Evolutionary conservation across 139 green algal genomes (phyloP).

Genomic region (Coelastrella sp.): DNA sequence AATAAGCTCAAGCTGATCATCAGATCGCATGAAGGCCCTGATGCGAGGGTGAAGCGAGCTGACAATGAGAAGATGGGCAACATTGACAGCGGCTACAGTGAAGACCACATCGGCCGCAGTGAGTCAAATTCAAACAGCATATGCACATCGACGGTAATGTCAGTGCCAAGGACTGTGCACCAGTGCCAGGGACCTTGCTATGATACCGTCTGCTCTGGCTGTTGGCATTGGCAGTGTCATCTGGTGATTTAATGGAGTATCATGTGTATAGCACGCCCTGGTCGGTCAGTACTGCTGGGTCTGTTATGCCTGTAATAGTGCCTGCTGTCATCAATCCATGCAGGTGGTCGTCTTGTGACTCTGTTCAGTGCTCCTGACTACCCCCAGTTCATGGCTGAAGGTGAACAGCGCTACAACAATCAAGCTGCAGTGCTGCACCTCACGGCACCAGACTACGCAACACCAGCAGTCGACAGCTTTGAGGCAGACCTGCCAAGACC

Average conservation of each 20-base stretch:
- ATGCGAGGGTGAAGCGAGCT: conserved; percentile 75
- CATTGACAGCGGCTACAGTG: conserved; percentile 76
- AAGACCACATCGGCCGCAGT: conserved; percentile 87
- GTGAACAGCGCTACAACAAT: conserved; percentile 70
- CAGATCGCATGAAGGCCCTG: conserved; percentile 95
- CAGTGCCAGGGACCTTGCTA: not conserved
- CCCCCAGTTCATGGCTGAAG: conserved; percentile 59
- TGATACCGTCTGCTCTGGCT: too few species aligned
- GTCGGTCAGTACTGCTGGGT: too few species aligned
- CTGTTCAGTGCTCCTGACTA: conserved; percentile 96
- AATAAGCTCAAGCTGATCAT: conserved; percentile 95
- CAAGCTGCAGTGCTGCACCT: conserved; percentile 82
- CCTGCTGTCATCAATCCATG: too few species aligned
- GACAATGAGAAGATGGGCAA: conserved; percentile 25
- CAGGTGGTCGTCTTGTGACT: conserved; percentile 85
- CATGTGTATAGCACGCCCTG: too few species aligned
- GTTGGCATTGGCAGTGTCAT: too few species aligned
- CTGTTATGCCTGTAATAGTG: too few species aligned
- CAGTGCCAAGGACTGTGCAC: too few species aligned
- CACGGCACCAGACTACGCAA: conserved; percentile 61
- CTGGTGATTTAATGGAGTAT: too few species aligned
- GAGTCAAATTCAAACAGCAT: not conserved
- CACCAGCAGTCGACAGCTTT: conserved; percentile 72
- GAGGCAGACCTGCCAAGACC: conserved; percentile 73
- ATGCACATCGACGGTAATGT: too few species aligned